Evolutionary conservation across 2,329 filamentous ascomycete species (phyloP), one percentile per base, ranked within the genome.

Genomic region (Pyricularia grisea): DNA sequence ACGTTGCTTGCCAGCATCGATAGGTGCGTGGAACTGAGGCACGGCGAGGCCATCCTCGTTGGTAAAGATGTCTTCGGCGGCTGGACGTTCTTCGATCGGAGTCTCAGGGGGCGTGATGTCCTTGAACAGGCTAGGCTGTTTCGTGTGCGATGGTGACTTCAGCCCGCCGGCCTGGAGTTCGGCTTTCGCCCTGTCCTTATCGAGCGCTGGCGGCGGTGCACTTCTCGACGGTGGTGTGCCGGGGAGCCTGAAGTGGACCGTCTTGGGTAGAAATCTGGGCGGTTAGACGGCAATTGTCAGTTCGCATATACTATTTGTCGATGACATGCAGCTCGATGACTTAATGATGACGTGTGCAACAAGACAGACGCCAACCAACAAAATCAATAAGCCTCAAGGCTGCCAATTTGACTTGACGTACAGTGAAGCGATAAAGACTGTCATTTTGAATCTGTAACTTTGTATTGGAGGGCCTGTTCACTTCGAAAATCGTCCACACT

Each of bases 231-330:
- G n/a, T n/a, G 82, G 81, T 36, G 83, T 84, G 58, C 84, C 83
- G 12, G 87, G 87, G 69, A 92, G 84, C 73, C 90, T 89, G 78
- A 98, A 98, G 78, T 97, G 90, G 75, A 97, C 85, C 60, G 94
- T 98, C 78, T 97, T 94, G 42, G 94, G 94, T 50, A 97, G 87
- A 77, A 97, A 97, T 69, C 94, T 97, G 60, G 31, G 3, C 42
- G 27, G 42, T 50, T 50, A 50, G 20, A n/a, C 42, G 17, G 42
- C 20, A 50, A n/a, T 20, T 50, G 42, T 50, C 6, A 50, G 42
- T 50, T 7, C 17, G 20, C 42, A 50, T 5, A n/a, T 50, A n/a
- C 42, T 50, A 5, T n/a, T n/a, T 50, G 4, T 50, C 14, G 42
- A n/a, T 50, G n/a, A n/a, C n/a, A 50, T 50, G 42, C 20, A 50